These are phyloP conservation scores for Collybia mongolica DNA, from an alignment of 768 basidiomycete species.

Conservation along the genomic window DNA sequence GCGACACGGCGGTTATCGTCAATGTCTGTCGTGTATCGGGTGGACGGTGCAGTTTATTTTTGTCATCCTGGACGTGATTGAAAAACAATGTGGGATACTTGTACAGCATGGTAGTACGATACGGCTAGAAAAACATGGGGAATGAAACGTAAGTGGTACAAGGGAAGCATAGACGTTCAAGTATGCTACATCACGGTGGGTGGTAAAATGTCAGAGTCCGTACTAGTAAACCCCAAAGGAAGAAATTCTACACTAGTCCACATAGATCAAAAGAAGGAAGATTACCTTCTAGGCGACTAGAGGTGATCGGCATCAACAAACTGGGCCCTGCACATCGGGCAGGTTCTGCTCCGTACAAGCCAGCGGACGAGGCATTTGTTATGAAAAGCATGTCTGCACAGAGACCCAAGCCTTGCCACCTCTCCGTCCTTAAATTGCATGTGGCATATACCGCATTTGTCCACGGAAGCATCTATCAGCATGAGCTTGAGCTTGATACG, in stretches of 20 bases:
- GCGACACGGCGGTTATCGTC: too few relatives aligned
- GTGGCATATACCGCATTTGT: conserved; percentile 74
- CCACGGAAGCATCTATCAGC: conserved; percentile 60
- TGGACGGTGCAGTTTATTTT: too few relatives aligned
- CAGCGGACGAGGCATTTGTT: conserved; percentile 61
- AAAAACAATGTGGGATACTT: not conserved
- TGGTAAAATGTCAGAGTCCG: not conserved
- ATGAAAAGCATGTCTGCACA: conserved; percentile 68
- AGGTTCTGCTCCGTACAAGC: conserved; percentile 58
- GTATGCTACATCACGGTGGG: not conserved
- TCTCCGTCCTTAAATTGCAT: conserved; percentile 66
- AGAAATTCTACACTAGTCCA: not conserved
- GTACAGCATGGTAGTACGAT: not conserved
- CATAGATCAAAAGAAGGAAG: conserved; percentile 11
- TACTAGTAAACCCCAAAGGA: not conserved
- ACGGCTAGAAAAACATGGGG: too few relatives aligned
- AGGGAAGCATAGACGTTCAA: too few relatives aligned
- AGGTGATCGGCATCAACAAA: conserved; percentile 23
- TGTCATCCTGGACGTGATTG: not conserved
- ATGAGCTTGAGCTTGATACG: conserved; percentile 70
- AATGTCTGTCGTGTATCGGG: too few relatives aligned
- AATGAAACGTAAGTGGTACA: too few relatives aligned
- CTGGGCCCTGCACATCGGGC: conserved; percentile 61
- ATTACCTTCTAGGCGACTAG: not conserved
- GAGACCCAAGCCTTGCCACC: conserved; percentile 50